Evolutionary conservation across 495 filamentous ascomycete species (phyloP).

Genomic region (Copromyces sp.): DNA sequence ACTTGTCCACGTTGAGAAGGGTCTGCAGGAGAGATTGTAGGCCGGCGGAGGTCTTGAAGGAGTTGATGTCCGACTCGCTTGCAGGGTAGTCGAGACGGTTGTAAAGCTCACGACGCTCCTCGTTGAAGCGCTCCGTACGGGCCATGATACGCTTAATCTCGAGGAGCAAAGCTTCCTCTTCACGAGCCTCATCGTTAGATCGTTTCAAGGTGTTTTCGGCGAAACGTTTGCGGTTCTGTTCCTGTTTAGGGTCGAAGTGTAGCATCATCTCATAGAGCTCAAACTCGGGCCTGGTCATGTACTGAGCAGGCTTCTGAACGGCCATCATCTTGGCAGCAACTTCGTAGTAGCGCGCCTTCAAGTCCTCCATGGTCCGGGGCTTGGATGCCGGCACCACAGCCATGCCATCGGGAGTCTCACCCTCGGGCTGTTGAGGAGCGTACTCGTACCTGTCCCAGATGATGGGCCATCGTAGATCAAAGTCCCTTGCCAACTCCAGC

Average conservation of each 20-base stretch:
- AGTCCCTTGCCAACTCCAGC: slow-evolving; percentile 59
- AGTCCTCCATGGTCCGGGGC: slow-evolving; percentile 66
- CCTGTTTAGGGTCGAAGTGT: slow-evolving; percentile 71
- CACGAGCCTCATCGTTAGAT: slow-evolving; percentile 75
- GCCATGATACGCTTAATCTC: slow-evolving; percentile 85
- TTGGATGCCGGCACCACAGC: slow-evolving; percentile 39
- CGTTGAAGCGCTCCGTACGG: slow-evolving; percentile 68
- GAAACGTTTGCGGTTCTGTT: slow-evolving; percentile 71
- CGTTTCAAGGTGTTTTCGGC: slow-evolving; percentile 68
- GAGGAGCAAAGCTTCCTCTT: slow-evolving; percentile 78
- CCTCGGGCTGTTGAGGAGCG: slow-evolving; percentile 34
- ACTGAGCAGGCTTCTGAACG: slow-evolving; percentile 66
- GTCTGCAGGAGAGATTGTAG: slow-evolving; percentile 70
- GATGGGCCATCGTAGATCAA: slow-evolving; percentile 80
- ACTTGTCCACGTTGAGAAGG: slow-evolving; percentile 69
- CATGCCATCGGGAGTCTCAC: slow-evolving; percentile 21
- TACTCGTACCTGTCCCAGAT: slow-evolving; percentile 91
- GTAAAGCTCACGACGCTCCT: slow-evolving; percentile 86
- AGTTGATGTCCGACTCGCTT: slow-evolving; percentile 54
- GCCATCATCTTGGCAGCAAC: slow-evolving; percentile 78
- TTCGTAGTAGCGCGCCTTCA: slow-evolving; percentile 85
- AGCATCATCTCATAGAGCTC: slow-evolving; percentile 70
- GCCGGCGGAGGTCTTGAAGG: slow-evolving; percentile 70
- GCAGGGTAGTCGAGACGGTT: slow-evolving; percentile 70
- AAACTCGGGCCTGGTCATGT: slow-evolving; percentile 79